Evolutionary conservation across 139 green algal species (phyloP), one percentile per base, ranked within the genome.

Genomic region (Coelastrella sp.): DNA sequence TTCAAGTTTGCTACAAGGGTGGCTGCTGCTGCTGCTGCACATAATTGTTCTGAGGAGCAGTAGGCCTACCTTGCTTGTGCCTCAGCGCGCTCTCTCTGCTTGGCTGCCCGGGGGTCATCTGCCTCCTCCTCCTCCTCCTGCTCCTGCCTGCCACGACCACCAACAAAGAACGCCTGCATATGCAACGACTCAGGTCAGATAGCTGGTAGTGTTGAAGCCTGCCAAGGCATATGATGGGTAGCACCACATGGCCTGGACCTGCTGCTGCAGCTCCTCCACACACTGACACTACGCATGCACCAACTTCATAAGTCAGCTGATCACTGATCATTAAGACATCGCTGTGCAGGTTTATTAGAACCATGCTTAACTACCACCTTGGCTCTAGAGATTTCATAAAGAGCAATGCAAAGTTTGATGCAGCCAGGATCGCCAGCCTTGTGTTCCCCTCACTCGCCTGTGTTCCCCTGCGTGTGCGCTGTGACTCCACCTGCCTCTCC

Each of bases 61-160:
- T 3, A 49, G 35, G 5, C 83, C 83, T 58, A 88, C 88, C 87
- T 92, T 76, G 88, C 84, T 73, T 91, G 88, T 68, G 68, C 76
- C 24, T 81, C 76, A 6, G 78, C 87, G 14, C 60, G 19, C 73
- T 89, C 73, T 25, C 82, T 83, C 73, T 68, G 35, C 7, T 65
- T 72, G 20, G 61, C 60, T 49, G 58, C 70, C 19, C 82, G 60
- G 57, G 79, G 70, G 79, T 89, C 84, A n/a, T 92, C 84, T 49
- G 78, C 75, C 85, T 92, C 90, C 17, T 91, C 85, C 63, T 84
- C 87, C 61, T 90, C 87, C 24, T 87, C 87, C 20, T 90, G 60
- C 49, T 82, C 87, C 7, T 86, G 27, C 61, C 63, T 65, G 49
- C 35, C 19, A 12, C 87, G 61, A 12, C 65, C 65, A 15, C 65